These are phyloP conservation scores for Maudiozyma bulderi DNA, from an alignment of 805 yeast genomes.

Conservation along the genomic window DNA sequence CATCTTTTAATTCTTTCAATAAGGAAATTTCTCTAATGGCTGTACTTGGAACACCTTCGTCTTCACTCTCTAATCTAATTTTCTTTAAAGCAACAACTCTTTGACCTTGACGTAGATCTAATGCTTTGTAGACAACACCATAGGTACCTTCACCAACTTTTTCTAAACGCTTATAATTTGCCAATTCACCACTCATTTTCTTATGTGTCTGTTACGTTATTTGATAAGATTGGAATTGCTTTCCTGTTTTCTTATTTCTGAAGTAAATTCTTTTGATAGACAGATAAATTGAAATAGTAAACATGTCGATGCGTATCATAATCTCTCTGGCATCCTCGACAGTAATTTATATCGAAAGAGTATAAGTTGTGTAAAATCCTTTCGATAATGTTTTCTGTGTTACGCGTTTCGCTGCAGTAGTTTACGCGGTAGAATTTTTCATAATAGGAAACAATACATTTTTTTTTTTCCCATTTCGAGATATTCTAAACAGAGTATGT, in stretches of 20 bases:
- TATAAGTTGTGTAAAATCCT: no score
- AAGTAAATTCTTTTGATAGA: neutral
- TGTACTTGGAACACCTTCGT: slow-evolving; percentile 95
- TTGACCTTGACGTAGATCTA: slow-evolving; percentile 79
- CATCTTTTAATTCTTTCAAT: slow-evolving; percentile 90
- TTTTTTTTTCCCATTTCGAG: no score
- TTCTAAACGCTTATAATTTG: slow-evolving; percentile 88
- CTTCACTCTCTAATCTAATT: slow-evolving; percentile 84
- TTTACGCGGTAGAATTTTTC: no score
- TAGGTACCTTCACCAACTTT: slow-evolving; percentile 97
- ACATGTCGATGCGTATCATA: no score
- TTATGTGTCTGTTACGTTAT: neutral
- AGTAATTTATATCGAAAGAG: no score
- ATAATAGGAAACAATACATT: no score
- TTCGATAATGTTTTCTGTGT: no score
- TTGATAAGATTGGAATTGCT: no score
- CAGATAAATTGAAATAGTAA: no score
- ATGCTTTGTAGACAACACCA: slow-evolving; percentile 95
- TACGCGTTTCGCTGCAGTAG: no score
- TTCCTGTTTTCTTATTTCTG: neutral
- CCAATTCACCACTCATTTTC: slow-evolving; percentile 68
- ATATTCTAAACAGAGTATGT: no score
- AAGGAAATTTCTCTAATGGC: slow-evolving; percentile 94
- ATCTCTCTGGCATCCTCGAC: no score
- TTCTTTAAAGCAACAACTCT: slow-evolving; percentile 85